phyloP scores from a whole-genome alignment of 345 rosid species.

The Raphanus raphanistrum region DNA sequence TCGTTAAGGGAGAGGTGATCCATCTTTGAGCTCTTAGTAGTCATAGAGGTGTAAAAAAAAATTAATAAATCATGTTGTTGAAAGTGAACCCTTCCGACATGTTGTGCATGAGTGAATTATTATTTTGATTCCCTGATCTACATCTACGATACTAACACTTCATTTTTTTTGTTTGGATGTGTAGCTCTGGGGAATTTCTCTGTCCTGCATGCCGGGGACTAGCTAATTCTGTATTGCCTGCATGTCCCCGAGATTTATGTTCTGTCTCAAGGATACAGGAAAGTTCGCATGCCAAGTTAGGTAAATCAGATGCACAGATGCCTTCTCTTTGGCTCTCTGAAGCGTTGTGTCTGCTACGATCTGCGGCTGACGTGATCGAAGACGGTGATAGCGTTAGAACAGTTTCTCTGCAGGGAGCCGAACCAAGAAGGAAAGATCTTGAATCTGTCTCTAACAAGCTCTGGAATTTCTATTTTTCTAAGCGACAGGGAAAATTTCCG shows the following conservation, averaged over 20 bases:
- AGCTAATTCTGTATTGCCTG: slow-evolving; percentile 82
- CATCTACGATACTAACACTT: slow-evolving; percentile 1
- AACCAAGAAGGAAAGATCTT: slow-evolving; percentile 47
- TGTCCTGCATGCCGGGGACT: slow-evolving; percentile 29
- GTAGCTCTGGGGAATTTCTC: slow-evolving; percentile 43
- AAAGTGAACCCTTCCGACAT: slow-evolving; percentile 3
- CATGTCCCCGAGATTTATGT: slow-evolving; percentile 49
- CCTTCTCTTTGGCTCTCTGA: slow-evolving; percentile 50
- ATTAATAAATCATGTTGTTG: background rate
- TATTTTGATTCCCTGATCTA: background rate
- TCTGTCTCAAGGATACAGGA: slow-evolving; percentile 51
- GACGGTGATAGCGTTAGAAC: slow-evolving; percentile 47
- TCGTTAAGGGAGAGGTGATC: slow-evolving; percentile 81
- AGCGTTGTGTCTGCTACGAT: slow-evolving; percentile 63
- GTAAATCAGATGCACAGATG: slow-evolving; percentile 34
- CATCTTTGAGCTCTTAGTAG: slow-evolving; percentile 3
- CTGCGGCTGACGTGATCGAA: slow-evolving; percentile 58
- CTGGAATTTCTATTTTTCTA: slow-evolving; percentile 55
- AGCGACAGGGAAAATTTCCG: slow-evolving; percentile 41
- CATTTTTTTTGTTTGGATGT: slow-evolving; percentile 13
- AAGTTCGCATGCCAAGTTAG: slow-evolving; percentile 35
- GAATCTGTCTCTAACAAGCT: slow-evolving; percentile 53
- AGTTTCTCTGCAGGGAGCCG: slow-evolving; percentile 46
- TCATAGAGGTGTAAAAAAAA: background rate
- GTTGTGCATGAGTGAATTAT: slow-evolving; percentile 12